Percentiles rank a stretch among this genome's conserved stretches.
Conservation (phyloP, 345 rosid species). For the Populus nigra region DNA sequence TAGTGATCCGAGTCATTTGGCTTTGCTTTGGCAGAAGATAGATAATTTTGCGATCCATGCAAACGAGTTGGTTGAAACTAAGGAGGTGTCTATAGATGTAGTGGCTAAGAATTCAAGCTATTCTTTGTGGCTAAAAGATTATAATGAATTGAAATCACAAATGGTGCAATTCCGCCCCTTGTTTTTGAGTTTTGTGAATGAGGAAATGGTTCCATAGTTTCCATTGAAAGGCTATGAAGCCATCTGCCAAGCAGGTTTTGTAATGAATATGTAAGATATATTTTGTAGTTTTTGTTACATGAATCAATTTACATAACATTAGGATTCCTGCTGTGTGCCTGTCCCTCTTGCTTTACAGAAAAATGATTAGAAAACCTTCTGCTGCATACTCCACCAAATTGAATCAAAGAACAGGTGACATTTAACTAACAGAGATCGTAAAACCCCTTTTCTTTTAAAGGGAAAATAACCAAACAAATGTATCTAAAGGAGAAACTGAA, state of each 20-base stretch:
- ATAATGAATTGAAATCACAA: constrained; percentile 32
- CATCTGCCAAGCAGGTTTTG: not conserved
- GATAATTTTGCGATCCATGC: constrained; percentile 43
- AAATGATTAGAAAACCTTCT: not conserved
- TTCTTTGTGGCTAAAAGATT: constrained; percentile 47
- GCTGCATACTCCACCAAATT: not conserved
- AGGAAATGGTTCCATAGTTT: constrained; percentile 28
- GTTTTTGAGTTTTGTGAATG: constrained; percentile 21
- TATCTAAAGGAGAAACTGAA: not conserved
- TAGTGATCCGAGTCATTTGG: constrained; percentile 23
- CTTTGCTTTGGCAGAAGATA: constrained; percentile 33
- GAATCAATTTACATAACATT: not conserved
- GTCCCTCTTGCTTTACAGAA: not conserved
- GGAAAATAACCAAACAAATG: not conserved
- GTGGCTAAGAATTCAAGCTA: constrained; percentile 65
- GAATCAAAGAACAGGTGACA: not conserved
- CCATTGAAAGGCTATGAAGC: not conserved
- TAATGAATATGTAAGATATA: not conserved
- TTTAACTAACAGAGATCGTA: not conserved
- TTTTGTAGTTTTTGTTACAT: not conserved
- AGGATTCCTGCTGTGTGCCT: not conserved
- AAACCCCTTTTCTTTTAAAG: not conserved
- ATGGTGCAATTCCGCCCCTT: not conserved
- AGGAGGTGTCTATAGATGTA: constrained; percentile 71
- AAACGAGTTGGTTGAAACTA: constrained; percentile 31